Conservation (phyloP, 1,139 yeast species). For the Diutina ranongensis region DNA sequence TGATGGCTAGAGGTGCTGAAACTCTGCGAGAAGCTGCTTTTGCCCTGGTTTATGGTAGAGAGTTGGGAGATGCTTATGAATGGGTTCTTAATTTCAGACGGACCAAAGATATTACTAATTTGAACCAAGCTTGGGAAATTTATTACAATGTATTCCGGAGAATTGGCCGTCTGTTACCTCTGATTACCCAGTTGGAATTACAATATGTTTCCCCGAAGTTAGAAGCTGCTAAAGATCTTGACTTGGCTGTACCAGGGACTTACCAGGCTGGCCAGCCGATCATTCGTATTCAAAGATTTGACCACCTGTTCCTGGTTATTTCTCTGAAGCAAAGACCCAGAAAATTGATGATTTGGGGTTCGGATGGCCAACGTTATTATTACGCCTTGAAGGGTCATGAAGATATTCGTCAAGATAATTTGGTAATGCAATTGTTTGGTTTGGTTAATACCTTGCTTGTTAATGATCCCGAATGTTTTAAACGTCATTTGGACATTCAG, state of each 20-base stretch:
- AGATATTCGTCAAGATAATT: conserved; percentile 93
- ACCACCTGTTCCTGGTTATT: conserved; percentile 78
- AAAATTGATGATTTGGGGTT: conserved; percentile 64
- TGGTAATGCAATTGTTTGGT: conserved; percentile 97
- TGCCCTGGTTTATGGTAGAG: conserved; percentile 89
- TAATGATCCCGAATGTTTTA: conserved; percentile 92
- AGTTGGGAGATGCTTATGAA: conserved; percentile 83
- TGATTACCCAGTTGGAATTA: conserved; percentile 71
- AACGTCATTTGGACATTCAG: conserved; percentile 88
- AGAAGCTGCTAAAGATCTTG: conserved; percentile 66
- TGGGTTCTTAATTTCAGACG: conserved; percentile 84
- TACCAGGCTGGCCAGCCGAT: conserved; percentile 79
- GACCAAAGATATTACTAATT: conserved; percentile 74
- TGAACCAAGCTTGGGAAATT: conserved; percentile 97
- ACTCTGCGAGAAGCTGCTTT: conserved; percentile 90
- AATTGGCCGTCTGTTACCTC: conserved; percentile 82
- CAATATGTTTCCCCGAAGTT: conserved; percentile 91
- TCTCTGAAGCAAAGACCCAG: conserved; percentile 96
- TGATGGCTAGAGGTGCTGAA: conserved; percentile 80
- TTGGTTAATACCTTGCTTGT: conserved; percentile 81
- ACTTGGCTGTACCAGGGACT: conserved; percentile 90
- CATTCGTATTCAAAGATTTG: conserved; percentile 61
- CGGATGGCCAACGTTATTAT: conserved; percentile 84
- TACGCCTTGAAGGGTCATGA: conserved; percentile 89
- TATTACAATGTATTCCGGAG: conserved; percentile 90